Evolutionary conservation across 2,329 filamentous ascomycete genomes (phyloP), one percentile per base, ranked within the genome.

Genomic region (Leptographium galeiforme): DNA sequence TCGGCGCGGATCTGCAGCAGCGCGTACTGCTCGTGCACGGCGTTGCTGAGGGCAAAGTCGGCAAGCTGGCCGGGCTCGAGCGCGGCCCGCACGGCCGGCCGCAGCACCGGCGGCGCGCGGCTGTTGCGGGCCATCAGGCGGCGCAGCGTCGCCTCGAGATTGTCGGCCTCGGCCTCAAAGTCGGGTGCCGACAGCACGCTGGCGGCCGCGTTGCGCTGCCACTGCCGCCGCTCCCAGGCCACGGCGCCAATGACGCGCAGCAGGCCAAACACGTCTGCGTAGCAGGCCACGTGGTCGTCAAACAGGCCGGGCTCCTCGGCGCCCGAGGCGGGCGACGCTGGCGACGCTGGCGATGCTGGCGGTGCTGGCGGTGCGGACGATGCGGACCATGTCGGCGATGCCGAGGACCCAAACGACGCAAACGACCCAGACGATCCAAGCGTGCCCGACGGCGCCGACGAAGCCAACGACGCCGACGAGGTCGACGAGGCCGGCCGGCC

Each of bases 271-370:
- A 52, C 19, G 34, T 52, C 50, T 14, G 50, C 40, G 19, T 52
- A 52, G 50, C 50, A 52, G 34, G 50, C 34, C 16, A 52, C 43
- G 36, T 52, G 50, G 43, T 52, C 50, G 36, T 52, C 43, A 19
- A 52, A 41, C 12, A 52, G 33, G 19, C 10, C 38, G 30, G 12
- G 34, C 33, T 14, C 19, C 1, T 13, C n/a, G 25, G 5, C 3
- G 25, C 25, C 25, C 32, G 11, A 14, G 33, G 6, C 32, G 10
- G 6, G n/a, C 16, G 33, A 14, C 13, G 7, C 14, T 16, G 25
- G 25, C 25, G 25, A 25, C 5, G 25, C 25, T 2, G 25, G 5
- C 25, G 5, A 2, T 25, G 25, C 25, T n/a, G 6, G n/a, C 16
- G 33, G 8, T 13, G 7, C 14, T 16, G 25, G 25, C 25, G 25